Evolutionary conservation across 2,329 filamentous ascomycete genomes (phyloP), one percentile per base, ranked within the genome.

Genomic region (Coniosporium tulheliwenetii): DNA sequence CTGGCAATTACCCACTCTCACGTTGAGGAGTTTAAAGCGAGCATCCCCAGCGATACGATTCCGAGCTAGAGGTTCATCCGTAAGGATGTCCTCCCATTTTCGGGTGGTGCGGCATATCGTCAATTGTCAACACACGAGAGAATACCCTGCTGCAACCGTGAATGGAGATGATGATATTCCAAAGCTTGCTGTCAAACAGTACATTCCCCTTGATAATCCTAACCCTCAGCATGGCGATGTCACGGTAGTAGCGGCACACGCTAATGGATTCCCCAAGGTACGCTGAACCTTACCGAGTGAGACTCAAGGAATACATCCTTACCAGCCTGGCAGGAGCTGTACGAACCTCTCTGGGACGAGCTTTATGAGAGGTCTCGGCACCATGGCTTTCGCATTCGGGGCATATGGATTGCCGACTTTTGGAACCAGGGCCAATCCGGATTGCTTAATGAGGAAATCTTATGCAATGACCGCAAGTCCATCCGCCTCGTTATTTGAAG

Each of bases 181-280:
- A 2, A 61, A 75, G 43, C 60, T 93, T 8, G 73, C 76, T 13
- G 71, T 93, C 39, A 93, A 93, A 64, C 83, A 93, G 56, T 94
- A 94, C 56, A 80, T 73, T 0, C 85, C 85, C 2, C 65, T 75
- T 43, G 71, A 78, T 52, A 86, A 87, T 52, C 70, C 66, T 0
- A 60, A 64, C 19, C 81, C 84, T 0, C 67, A 75, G 47, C 73
- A 75, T 1, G 83, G 83, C 30, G 85, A 91, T 57, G 64, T 93
- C 10, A 93, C 84, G 15, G 77, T 94, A 42, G 75, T 94, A 40
- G 84, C 73, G n/a, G 77, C 79, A 5, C 85, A 93, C 60, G 86
- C 84, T 40, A 93, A 93, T 62, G 86, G 79, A n/a, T 93, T 93
- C 48, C 80, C 83, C 15, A 93, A 93, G 70, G 19, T 26, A 26